Evolutionary conservation across 768 basidiomycete genomes (phyloP).

Genomic region (Leccinum disarticulatum): DNA sequence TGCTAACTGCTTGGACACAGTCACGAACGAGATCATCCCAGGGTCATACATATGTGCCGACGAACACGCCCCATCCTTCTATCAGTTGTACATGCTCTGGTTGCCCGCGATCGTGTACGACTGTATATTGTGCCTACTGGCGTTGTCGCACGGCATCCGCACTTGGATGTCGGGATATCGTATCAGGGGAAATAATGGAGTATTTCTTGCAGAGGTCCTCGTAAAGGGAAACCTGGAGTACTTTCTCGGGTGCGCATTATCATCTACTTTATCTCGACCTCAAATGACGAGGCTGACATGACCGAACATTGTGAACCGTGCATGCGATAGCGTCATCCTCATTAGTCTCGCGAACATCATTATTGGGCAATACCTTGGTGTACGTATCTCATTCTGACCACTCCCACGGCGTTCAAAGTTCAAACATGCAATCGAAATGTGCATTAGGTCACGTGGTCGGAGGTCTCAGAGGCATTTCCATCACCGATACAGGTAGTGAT

Average conservation of each 20-base stretch:
- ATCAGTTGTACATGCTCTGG: slow-evolving; percentile 7
- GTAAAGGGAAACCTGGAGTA: slow-evolving; percentile 2
- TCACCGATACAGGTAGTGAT: neutral
- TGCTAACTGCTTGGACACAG: neutral
- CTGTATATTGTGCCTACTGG: slow-evolving; percentile 5
- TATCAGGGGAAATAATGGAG: neutral
- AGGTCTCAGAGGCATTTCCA: slow-evolving; percentile 8
- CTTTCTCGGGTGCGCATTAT: slow-evolving; percentile 3
- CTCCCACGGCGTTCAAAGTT: neutral
- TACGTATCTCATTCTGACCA: neutral
- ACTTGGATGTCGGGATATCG: neutral
- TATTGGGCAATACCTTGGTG: slow-evolving; percentile 3
- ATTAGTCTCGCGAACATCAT: neutral
- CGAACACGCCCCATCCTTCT: neutral
- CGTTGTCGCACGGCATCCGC: slow-evolving; percentile 1
- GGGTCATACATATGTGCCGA: slow-evolving; percentile 8
- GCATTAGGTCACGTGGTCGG: neutral
- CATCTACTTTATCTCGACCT: neutral
- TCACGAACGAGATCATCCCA: neutral
- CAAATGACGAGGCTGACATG: neutral
- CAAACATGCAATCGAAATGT: neutral
- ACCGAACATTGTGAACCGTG: neutral
- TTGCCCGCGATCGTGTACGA: slow-evolving; percentile 9
- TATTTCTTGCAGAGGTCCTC: neutral
- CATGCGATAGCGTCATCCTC: neutral